phyloP scores from a whole-genome alignment of 768 basidiomycete genomes.

The Paxillus rubicundulus region DNA sequence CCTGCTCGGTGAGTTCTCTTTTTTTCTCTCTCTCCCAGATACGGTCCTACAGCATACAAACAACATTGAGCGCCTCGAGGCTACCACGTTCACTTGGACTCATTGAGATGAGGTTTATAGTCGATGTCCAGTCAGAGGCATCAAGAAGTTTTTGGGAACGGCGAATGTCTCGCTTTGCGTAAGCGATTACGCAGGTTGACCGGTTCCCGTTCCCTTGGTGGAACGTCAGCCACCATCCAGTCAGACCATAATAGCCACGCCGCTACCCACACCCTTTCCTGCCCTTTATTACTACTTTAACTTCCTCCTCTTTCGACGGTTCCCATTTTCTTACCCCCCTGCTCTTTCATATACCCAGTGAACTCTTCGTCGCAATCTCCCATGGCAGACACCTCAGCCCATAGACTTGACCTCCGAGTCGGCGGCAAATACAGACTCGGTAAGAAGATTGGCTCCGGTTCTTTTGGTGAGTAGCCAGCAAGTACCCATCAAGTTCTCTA shows the following conservation, averaged over 20 bases:
- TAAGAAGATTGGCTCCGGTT: conserved; percentile 99
- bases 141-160: conserved; percentile 3
- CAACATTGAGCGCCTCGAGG: conserved; percentile 26
- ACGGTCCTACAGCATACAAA: conserved; percentile 9
- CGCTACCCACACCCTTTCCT: conserved; percentile 31
- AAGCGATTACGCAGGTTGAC: neutral
- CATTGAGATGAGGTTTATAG: conserved; percentile 5
- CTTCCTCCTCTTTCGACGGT: conserved; percentile 13
- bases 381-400: conserved; percentile 73
- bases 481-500: neutral
- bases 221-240: conserved; percentile 38
- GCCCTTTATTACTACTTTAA: conserved; percentile 22
- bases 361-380: conserved; percentile 15
- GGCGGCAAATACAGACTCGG: conserved; percentile 97
- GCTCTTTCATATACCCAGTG: conserved; percentile 9
- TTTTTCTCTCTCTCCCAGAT: neutral
- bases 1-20: conserved; percentile 24
- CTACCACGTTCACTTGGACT: conserved; percentile 25
- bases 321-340: conserved; percentile 13
- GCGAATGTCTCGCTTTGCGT: neutral
- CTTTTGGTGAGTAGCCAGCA: conserved; percentile 70
- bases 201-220: conserved; percentile 7
- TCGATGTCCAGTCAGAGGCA: conserved; percentile 2
- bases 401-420: conserved; percentile 82
- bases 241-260: conserved; percentile 29